These are phyloP conservation scores for Saccharomycopsis olivae DNA, from an alignment of 805 yeast genomes.

Conservation along the genomic window DNA sequence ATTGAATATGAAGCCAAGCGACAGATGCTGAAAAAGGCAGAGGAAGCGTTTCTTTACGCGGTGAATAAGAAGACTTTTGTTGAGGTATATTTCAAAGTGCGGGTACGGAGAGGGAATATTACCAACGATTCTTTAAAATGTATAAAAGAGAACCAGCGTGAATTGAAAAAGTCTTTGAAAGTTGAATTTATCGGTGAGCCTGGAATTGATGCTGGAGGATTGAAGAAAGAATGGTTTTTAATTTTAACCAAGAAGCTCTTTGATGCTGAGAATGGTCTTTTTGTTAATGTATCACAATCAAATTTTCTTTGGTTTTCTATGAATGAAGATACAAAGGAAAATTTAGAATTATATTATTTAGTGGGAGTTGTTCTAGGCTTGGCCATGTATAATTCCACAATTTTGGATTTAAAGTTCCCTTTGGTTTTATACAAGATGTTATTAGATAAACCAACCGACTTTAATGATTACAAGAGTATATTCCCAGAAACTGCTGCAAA, in stretches of 20 bases:
- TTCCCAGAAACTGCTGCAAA: conserved; percentile 58
- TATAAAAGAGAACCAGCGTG: conserved; percentile 42
- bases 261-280: conserved; percentile 56
- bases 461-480: conserved; percentile 57
- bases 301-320: conserved; percentile 67
- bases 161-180: conserved; percentile 62
- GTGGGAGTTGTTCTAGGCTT: conserved; percentile 84
- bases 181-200: conserved; percentile 82
- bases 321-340: conserved; percentile 29
- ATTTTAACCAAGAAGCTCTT: conserved; percentile 62
- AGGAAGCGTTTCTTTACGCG: conserved; percentile 76
- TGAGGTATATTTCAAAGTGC: conserved; percentile 59
- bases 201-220: conserved; percentile 93
- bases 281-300: conserved; percentile 58
- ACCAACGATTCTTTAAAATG: conserved; percentile 66
- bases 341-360: conserved; percentile 50
- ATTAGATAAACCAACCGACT: conserved; percentile 39
- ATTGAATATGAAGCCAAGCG: conserved; percentile 73
- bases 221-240: conserved; percentile 88
- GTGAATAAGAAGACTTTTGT: conserved; percentile 49
- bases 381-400: conserved; percentile 85
- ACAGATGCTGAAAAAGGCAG: conserved; percentile 80
- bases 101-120: conserved; percentile 56
- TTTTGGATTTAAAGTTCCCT: conserved; percentile 73
- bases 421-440: conserved; percentile 66